Evolutionary conservation across 257 asterid genomes (phyloP).

Genomic region (Buddleja alternifolia): DNA sequence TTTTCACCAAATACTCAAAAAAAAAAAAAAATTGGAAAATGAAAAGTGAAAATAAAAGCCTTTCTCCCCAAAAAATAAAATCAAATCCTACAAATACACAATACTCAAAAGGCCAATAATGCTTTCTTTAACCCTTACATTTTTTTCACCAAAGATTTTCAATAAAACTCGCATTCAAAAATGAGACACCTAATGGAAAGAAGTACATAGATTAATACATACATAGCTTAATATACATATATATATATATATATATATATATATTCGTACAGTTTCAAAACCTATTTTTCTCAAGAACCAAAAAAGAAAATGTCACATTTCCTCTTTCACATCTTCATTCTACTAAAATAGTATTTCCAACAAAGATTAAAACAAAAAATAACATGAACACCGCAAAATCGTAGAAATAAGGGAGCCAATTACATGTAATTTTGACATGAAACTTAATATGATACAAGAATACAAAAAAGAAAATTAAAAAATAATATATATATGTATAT

Average conservation of each 20-base stretch:
- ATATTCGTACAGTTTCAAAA: neutral
- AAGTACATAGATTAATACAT: neutral
- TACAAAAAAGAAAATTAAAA: neutral
- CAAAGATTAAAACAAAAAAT: neutral
- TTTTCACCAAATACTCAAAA: neutral
- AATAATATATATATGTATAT: too few relatives aligned
- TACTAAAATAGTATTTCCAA: neutral
- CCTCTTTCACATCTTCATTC: neutral
- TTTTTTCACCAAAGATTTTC: slow-evolving; percentile 12
- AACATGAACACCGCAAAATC: neutral
- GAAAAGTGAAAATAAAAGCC: slow-evolving; percentile 30
- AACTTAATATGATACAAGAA: neutral
- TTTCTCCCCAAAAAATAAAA: slow-evolving; percentile 24
- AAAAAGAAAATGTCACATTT: neutral
- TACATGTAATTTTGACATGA: neutral
- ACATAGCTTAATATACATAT: too few relatives aligned
- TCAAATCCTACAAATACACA: slow-evolving; percentile 15
- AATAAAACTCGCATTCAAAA: neutral
- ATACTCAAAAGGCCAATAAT: slow-evolving; percentile 4
- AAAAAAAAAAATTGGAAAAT: neutral
- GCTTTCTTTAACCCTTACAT: slow-evolving; percentile 13
- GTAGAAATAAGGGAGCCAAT: neutral
- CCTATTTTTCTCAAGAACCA: slow-evolving; percentile 11
- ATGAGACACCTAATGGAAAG: neutral
- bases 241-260: too few relatives aligned